phyloP scores from a whole-genome alignment of 2,329 filamentous ascomycete genomes.

The Ophiobolus disseminans region DNA sequence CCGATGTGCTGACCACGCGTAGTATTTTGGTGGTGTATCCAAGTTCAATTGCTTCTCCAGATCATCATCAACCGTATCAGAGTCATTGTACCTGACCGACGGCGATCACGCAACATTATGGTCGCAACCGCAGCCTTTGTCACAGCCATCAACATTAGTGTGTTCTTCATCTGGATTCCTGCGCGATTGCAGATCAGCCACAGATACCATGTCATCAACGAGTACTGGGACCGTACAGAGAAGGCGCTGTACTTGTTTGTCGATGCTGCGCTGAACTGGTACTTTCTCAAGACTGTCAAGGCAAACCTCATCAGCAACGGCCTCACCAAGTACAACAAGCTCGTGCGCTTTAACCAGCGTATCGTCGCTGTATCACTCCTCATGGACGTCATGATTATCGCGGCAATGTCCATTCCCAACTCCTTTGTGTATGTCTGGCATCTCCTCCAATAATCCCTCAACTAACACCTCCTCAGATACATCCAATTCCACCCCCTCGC shows the following conservation, averaged over 20 bases:
- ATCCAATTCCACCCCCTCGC: slow-evolving; percentile 60
- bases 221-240: slow-evolving; percentile 49
- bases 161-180: slow-evolving; percentile 52
- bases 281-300: slow-evolving; percentile 54
- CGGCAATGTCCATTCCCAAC: slow-evolving; percentile 56
- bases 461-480: slow-evolving; percentile 43
- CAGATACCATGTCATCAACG: slow-evolving; percentile 43
- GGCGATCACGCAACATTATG: slow-evolving; percentile 43
- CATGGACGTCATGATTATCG: slow-evolving; percentile 60
- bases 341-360: slow-evolving; percentile 59
- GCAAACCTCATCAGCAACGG: slow-evolving; percentile 57
- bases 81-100: slow-evolving; percentile 44
- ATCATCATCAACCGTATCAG: slow-evolving; percentile 52
- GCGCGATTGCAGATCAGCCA: slow-evolving; percentile 43
- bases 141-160: slow-evolving; percentile 47
- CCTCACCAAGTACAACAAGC: slow-evolving; percentile 59
- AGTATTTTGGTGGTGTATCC: slow-evolving; percentile 50
- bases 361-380: slow-evolving; percentile 59
- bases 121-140: slow-evolving; percentile 47
- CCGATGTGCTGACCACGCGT: no score
- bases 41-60: slow-evolving; percentile 49
- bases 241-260: slow-evolving; percentile 49
- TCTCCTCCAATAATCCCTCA: background rate
- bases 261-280: slow-evolving; percentile 49
- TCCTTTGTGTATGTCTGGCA: slow-evolving; percentile 51